A percentile compares a stretch with the other conserved stretches of the same genome.
Conservation (phyloP, 805 yeast genomes). For the Candida parachauliodes region DNA sequence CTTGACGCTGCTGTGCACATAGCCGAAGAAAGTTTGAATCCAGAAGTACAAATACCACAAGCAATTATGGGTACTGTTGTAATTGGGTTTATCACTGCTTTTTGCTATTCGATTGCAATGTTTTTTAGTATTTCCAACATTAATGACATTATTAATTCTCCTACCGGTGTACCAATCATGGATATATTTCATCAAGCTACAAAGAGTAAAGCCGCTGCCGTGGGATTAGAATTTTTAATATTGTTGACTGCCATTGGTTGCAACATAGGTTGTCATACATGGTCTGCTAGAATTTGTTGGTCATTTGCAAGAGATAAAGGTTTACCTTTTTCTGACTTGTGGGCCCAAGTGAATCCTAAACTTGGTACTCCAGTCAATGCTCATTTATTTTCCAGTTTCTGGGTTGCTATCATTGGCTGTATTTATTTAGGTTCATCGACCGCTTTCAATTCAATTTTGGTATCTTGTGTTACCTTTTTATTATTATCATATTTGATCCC, state of each 20-base stretch:
- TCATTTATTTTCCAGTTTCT: conserved; percentile 49
- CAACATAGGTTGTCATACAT: conserved; percentile 58
- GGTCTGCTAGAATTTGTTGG: conserved; percentile 69
- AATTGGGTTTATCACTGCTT: conserved; percentile 62
- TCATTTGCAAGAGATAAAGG: conserved; percentile 67
- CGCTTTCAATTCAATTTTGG: conserved; percentile 63
- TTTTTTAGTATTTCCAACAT: conserved; percentile 57
- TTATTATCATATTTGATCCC: conserved; percentile 56
- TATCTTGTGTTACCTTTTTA: conserved; percentile 57
- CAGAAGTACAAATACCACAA: conserved; percentile 57
- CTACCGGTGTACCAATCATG: conserved; percentile 60
- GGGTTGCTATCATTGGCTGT: conserved; percentile 55
- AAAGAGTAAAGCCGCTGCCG: conserved; percentile 50
- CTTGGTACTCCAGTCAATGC: conserved; percentile 57
- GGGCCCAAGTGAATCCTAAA: conserved; percentile 42
- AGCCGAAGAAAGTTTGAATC: conserved; percentile 61
- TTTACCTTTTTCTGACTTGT: conserved; percentile 49
- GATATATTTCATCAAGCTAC: conserved; percentile 62
- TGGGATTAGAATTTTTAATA: conserved; percentile 46
- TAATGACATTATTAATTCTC: conserved; percentile 43
- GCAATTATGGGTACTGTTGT: conserved; percentile 62
- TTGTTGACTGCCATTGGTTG: conserved; percentile 55
- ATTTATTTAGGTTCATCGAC: conserved; percentile 63
- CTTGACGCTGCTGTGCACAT: conserved; percentile 69
- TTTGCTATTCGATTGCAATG: conserved; percentile 51